Evolutionary conservation across 2,329 filamentous ascomycete genomes (phyloP), one percentile per base, ranked within the genome.

Genomic region (Botrytis pseudocinerea): DNA sequence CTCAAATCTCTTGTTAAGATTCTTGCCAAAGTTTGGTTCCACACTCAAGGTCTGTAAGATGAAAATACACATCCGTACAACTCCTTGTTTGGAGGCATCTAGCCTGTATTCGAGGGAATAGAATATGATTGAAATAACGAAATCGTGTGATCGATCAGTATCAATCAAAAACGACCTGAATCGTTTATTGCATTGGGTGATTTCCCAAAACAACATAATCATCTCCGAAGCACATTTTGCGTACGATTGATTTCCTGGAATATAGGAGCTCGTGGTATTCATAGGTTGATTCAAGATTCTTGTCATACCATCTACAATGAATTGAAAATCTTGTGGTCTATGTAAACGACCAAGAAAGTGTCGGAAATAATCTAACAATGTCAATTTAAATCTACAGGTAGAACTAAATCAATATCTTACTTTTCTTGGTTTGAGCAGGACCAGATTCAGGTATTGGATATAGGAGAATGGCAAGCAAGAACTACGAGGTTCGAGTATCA

Each of bases 91-190:
- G 1, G 94, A 90, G 32, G 92, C 85, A 79, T 98, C 95, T 60
- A 90, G 89, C 80, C 94, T 94, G 82, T 96, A 92, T 80, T 97
- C 94, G 64, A 97, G 89, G 7, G 95, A 94, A 81, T 98, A 98
- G 83, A 97, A 99, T 5, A 98, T 84, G 59, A 97, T 90, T 32
- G 98, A 85, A 20, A 98, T 89, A 69, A 98, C 87, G 82, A 98
- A 98, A 81, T 99, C 96, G 79, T 98, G 93, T 0, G 93, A 93
- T 71, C 95, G 88, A 80, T 96, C 94, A 0, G 96, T 98, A 78
- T 99, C 96, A 76, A 98, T 95, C 79, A 99, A 96, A 82, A 98
- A 99, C 1, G 94, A 94, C 46, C 96, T 89, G 83, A 99, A 99
- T 74, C 95, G 89, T 83, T 97, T 98, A 83, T 99, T 99, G 87